phyloP scores from a whole-genome alignment of 371 early-diverging fungal species.

The Mucor mucedo region DNA sequence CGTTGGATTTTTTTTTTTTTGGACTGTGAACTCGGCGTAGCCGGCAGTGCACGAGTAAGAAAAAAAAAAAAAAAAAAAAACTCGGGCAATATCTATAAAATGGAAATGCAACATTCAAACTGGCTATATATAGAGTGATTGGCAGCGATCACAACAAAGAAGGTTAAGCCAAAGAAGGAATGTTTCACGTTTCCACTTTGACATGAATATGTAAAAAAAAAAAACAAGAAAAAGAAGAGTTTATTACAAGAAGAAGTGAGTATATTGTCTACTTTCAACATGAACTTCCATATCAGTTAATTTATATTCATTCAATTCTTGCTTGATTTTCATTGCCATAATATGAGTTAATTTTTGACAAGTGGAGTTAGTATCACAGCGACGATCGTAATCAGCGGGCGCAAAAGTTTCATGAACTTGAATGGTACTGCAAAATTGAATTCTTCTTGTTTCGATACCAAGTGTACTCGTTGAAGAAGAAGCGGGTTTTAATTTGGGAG shows the following conservation, averaged over 20 bases:
- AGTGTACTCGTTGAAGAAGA: conserved; percentile 37
- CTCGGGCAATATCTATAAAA: too few species aligned
- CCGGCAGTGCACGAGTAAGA: too few species aligned
- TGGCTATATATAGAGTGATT: too few species aligned
- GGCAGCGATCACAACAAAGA: background rate
- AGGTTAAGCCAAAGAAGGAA: background rate
- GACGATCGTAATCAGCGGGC: conserved; percentile 72
- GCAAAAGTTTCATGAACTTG: conserved; percentile 72
- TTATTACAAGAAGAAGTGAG: conserved; percentile 73
- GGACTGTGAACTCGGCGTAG: too few species aligned
- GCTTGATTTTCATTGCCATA: conserved; percentile 75
- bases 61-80: too few species aligned
- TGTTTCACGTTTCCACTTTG: too few species aligned
- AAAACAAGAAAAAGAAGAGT: background rate
- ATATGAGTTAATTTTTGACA: conserved; percentile 68
- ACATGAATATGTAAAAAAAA: background rate
- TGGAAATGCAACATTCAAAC: too few species aligned
- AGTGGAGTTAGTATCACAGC: conserved; percentile 66
- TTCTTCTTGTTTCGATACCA: conserved; percentile 24
- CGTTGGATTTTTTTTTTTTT: too few species aligned
- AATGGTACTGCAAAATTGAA: conserved; percentile 67
- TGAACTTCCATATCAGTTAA: conserved; percentile 77
- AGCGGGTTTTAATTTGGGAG: conserved; percentile 51
- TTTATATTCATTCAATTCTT: conserved; percentile 81
- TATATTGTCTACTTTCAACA: conserved; percentile 71